These are phyloP conservation scores for Chlamydomonas sphaeroides DNA, from an alignment of 139 green algal genomes.

Conservation along the genomic window DNA sequence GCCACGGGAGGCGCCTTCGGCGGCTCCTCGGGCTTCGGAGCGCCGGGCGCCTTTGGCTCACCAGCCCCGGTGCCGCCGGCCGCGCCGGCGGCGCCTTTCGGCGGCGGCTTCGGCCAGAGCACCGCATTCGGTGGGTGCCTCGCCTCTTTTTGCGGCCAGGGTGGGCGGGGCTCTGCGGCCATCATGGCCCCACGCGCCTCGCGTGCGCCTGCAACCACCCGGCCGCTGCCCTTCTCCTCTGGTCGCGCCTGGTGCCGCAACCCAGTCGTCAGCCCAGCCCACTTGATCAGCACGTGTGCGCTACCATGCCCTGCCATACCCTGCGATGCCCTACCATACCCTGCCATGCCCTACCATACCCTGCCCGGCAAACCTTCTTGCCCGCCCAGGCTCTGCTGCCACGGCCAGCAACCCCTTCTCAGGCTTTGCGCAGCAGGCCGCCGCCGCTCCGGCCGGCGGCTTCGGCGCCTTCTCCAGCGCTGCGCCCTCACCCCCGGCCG, in stretches of 20 bases:
- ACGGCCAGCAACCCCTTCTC: neutral
- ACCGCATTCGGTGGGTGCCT: constrained; percentile 7
- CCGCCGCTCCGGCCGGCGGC: neutral
- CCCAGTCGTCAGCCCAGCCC: too few species aligned
- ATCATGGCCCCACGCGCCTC: too few species aligned
- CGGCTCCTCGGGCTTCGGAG: neutral
- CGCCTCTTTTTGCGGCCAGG: too few species aligned
- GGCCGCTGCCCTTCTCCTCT: too few species aligned
- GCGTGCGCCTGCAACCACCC: too few species aligned
- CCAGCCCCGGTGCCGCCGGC: constrained; percentile 11
- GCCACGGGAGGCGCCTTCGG: neutral
- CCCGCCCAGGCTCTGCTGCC: neutral
- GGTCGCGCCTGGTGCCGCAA: too few species aligned
- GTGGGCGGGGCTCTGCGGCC: too few species aligned
- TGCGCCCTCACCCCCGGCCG: neutral
- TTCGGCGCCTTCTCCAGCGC: constrained; percentile 20
- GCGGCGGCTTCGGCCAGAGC: constrained; percentile 5
- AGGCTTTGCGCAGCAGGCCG: constrained; percentile 16
- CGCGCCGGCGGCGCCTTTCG: constrained; percentile 7
- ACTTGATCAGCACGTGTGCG: neutral
- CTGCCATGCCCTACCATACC: neutral
- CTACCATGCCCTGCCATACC: neutral
- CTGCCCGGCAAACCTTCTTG: neutral
- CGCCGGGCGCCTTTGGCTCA: constrained; percentile 7
- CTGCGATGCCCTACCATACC: neutral